Evolutionary conservation across 495 filamentous ascomycete genomes (phyloP), one percentile per base, ranked within the genome.

Genomic region (Penicillium fimorum): DNA sequence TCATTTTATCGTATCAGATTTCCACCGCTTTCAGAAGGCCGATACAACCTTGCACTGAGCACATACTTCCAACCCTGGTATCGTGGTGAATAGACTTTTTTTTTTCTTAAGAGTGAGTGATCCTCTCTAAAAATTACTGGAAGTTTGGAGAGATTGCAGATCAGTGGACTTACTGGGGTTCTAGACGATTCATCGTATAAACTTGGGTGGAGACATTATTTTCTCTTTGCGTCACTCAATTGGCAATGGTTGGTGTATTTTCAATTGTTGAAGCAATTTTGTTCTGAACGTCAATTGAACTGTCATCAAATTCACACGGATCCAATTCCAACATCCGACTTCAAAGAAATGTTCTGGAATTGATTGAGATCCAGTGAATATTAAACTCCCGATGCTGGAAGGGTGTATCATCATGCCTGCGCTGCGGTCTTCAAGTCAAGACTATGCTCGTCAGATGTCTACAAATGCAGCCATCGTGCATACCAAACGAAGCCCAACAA

Each of bases 21-120:
- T 57, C 18, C 41, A 56, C 62, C 59, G 63, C 59, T 57, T 68
- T 59, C 63, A 61, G 57, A 46, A 37, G 20, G 49, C n/a, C 42
- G 33, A 65, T 65, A 68, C 65, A 61, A 68, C 65, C 58, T 64
- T 55, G 35, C 53, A 49, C 53, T 37, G 25, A 12, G 17, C 42
- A 57, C 59, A 64, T 62, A 65, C 56, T 55, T 59, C 11, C 55
- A 42, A 45, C 29, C 40, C 33, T 40, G 49, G 20, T 30, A 12
- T 45, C 7, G 25, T 24, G 8, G 44, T 29, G 44, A 5, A 11
- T 18, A 5, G 3, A 17, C 24, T 6, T 17, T 12, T 17, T 9
- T 43, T n/a, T 22, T 12, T 17, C 15, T 43, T 42, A 33, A 33
- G 38, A 4, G 30, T 50, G 10, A 25, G 38, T 41, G 38, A 7